Evolutionary conservation across 2,329 filamentous ascomycete genomes (phyloP).

Genomic region (Ascochyta lentis): DNA sequence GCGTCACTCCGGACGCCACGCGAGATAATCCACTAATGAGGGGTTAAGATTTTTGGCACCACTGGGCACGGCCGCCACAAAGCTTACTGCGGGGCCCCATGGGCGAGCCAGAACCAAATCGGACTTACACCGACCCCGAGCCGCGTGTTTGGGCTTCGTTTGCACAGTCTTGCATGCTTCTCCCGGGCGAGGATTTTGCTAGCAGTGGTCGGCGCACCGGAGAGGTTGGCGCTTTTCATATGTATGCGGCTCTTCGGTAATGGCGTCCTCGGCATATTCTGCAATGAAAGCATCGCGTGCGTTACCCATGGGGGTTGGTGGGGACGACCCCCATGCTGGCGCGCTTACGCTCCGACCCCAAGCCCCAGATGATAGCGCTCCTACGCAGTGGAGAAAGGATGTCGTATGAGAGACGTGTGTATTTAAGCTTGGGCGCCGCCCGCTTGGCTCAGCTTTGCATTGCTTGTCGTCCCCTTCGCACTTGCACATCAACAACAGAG

Average conservation of each 20-base stretch:
- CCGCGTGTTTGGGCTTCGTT: not conserved
- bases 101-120: conserved; percentile 15
- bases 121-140: conserved; percentile 13
- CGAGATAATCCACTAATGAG: conserved; percentile 19
- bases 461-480: conserved; percentile 15
- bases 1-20: not conserved
- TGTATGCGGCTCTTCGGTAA: conserved; percentile 10
- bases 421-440: conserved; percentile 19
- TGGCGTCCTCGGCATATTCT: conserved; percentile 4
- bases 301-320: conserved; percentile 10
- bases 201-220: conserved; percentile 13
- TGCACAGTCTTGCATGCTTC: conserved; percentile 9
- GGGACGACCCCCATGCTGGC: conserved; percentile 7
- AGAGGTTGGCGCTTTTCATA: conserved; percentile 13
- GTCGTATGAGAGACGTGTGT: not conserved
- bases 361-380: conserved; percentile 4
- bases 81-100: conserved; percentile 31
- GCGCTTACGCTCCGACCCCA: conserved; percentile 4
- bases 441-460: conserved; percentile 16
- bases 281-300: conserved; percentile 6
- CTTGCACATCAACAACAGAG: conserved; percentile 11
- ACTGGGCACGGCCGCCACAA: conserved; percentile 17
- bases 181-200: conserved; percentile 8
- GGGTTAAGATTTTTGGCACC: conserved; percentile 13
- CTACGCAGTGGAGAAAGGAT: not conserved